A percentile compares a stretch with the other conserved stretches of the same genome.
Conservation (phyloP, 2,329 filamentous ascomycete genomes). For the Pseudogymnoascus sp. region DNA sequence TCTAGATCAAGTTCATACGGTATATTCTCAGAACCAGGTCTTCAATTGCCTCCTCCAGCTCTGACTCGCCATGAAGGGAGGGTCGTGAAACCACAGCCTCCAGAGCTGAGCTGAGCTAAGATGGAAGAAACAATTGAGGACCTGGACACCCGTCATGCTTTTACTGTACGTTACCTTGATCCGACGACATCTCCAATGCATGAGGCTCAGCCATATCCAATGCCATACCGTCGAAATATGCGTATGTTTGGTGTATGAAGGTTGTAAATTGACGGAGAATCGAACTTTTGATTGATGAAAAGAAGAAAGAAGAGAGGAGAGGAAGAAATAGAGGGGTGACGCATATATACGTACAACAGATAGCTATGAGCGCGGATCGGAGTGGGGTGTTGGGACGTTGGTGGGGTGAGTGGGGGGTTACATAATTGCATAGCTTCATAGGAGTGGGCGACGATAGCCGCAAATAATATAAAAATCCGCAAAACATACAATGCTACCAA, state of each 20-base stretch:
- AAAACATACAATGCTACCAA: not conserved
- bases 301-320: not conserved
- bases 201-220: constrained; percentile 16
- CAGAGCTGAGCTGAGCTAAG: constrained; percentile 15
- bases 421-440: constrained; percentile 5
- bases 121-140: not conserved
- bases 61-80: constrained; percentile 12
- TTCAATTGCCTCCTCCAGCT: constrained; percentile 25
- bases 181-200: constrained; percentile 31
- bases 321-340: not conserved
- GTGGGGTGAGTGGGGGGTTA: constrained; percentile 6
- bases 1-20: constrained; percentile 78
- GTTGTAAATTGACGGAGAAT: not conserved
- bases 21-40: constrained; percentile 63
- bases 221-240: constrained; percentile 10
- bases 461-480: not conserved
- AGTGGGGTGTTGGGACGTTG: constrained; percentile 1
- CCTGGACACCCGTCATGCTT: constrained; percentile 35
- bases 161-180: constrained; percentile 37
- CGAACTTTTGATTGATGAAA: not conserved
- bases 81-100: constrained; percentile 13
- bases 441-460: constrained; percentile 2
- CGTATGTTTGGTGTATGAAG: not conserved
- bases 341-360: not conserved
- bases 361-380: constrained; percentile 5